Evolutionary conservation across 2,329 filamentous ascomycete species (phyloP).

Genomic region (Ampelomyces quisqualis): DNA sequence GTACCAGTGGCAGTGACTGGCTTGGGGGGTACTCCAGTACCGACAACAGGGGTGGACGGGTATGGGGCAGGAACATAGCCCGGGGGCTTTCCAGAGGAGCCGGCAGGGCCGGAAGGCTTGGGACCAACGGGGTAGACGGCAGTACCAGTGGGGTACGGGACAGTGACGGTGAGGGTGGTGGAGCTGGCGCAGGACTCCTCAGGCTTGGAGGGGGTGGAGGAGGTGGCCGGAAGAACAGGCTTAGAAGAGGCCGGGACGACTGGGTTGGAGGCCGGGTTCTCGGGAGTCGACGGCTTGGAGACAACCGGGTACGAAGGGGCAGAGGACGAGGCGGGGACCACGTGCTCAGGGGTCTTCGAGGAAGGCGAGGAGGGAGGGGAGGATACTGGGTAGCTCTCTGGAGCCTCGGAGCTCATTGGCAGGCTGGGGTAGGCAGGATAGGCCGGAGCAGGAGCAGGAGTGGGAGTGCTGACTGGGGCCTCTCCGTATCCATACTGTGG

Average conservation of each 20-base stretch:
- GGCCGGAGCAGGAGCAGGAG: slow-evolving; percentile 14
- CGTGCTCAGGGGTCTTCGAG: slow-evolving; percentile 13
- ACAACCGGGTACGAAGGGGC: slow-evolving; percentile 1
- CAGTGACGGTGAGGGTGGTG: slow-evolving; percentile 47
- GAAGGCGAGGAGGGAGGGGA: slow-evolving; percentile 8
- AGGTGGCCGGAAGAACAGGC: background rate
- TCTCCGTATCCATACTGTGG: slow-evolving; percentile 33
- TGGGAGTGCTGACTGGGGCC: slow-evolving; percentile 12
- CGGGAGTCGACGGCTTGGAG: slow-evolving; percentile 6
- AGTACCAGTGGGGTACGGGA: slow-evolving; percentile 43
- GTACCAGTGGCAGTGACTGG: slow-evolving; percentile 27
- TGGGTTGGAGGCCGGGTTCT: slow-evolving; percentile 4
- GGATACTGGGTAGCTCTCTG: no score
- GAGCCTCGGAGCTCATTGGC: no score
- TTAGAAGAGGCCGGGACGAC: slow-evolving; percentile 6
- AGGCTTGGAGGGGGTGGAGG: slow-evolving; percentile 11
- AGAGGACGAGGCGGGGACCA: no score
- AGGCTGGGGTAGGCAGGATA: slow-evolving; percentile 8
- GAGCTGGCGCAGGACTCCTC: slow-evolving; percentile 42
- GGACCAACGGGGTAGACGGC: slow-evolving; percentile 30
- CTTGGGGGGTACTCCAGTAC: slow-evolving; percentile 22
- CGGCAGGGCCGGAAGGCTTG: slow-evolving; percentile 23
- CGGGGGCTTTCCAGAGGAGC: no score
- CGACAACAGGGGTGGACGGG: slow-evolving; percentile 17
- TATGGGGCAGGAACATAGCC: slow-evolving; percentile 20